Evolutionary conservation across 495 filamentous ascomycete species (phyloP).

Genomic region (Xylaria cubensis): DNA sequence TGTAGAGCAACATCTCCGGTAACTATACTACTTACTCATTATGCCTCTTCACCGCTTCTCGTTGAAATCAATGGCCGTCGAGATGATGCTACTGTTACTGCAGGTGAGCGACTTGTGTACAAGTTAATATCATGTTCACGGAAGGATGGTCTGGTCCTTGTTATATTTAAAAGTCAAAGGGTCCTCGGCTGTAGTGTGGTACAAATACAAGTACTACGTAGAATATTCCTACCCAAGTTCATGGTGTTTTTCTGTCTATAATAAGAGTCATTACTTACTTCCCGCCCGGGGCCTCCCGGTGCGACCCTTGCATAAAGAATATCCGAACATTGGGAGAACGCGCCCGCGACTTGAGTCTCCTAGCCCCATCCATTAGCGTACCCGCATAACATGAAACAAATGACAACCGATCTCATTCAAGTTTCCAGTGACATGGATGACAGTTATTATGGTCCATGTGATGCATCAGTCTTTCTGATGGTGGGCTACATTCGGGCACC

Average conservation of each 20-base stretch:
- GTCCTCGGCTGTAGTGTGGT: neutral
- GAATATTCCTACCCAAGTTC: no score
- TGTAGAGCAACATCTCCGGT: neutral
- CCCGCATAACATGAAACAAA: constrained; percentile 16
- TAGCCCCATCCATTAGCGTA: neutral
- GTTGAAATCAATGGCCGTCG: neutral
- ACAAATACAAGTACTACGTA: no score
- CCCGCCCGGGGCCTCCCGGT: neutral
- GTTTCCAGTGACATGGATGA: neutral
- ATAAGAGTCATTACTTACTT: neutral
- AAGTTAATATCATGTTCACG: neutral
- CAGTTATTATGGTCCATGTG: neutral
- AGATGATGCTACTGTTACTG: neutral
- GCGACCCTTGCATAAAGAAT: neutral
- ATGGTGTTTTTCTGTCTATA: neutral
- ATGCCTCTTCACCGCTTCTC: neutral
- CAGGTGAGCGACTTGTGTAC: neutral
- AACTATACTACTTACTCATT: neutral
- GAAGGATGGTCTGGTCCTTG: neutral
- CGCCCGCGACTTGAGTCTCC: neutral
- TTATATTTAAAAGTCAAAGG: neutral
- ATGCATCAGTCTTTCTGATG: neutral
- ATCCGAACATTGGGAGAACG: neutral
- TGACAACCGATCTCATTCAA: neutral
- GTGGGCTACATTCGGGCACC: neutral